A percentile compares a stretch with the other conserved stretches of the same genome.
Evolutionary conservation across 1,284 basidiomycete species (phyloP).

Genomic region (Cutaneotrichosporon spelunceum): DNA sequence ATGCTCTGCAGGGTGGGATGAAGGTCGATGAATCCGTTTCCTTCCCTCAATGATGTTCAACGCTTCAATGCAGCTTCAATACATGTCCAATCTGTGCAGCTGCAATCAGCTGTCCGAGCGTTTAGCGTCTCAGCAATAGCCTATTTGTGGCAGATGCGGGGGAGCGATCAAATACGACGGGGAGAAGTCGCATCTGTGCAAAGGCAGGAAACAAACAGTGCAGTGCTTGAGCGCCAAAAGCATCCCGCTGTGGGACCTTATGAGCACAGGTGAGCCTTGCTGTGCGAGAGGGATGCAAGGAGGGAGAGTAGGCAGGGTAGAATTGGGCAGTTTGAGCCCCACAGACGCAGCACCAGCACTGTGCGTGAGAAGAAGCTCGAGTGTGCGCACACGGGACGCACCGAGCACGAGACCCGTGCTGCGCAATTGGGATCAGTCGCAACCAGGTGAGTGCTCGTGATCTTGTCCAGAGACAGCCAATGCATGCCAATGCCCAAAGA

Average conservation of each 20-base stretch:
- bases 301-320: not conserved
- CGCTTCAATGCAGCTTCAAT: conserved; percentile 2
- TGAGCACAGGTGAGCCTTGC: conserved; percentile 1
- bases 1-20: conserved; percentile 3
- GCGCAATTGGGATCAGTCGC: not conserved
- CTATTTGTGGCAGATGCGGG: not conserved
- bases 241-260: not conserved
- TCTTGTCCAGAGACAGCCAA: not conserved
- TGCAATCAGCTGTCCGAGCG: not conserved
- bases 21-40: conserved; percentile 9
- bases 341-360: not conserved
- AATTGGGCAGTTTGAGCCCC: not conserved
- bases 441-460: not conserved
- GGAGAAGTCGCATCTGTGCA: not conserved
- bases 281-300: not conserved
- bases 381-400: not conserved
- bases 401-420: too few species aligned
- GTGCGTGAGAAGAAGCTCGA: not conserved
- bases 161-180: not conserved
- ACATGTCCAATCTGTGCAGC: not conserved
- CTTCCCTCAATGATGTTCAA: conserved; percentile 9
- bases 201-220: not conserved
- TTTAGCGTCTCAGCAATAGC: not conserved
- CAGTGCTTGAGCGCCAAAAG: not conserved
- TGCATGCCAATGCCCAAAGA: conserved; percentile 1